These are phyloP conservation scores for Pseudozyma flocculosa DNA, from an alignment of 1,284 basidiomycete species.

Conservation along the genomic window DNA sequence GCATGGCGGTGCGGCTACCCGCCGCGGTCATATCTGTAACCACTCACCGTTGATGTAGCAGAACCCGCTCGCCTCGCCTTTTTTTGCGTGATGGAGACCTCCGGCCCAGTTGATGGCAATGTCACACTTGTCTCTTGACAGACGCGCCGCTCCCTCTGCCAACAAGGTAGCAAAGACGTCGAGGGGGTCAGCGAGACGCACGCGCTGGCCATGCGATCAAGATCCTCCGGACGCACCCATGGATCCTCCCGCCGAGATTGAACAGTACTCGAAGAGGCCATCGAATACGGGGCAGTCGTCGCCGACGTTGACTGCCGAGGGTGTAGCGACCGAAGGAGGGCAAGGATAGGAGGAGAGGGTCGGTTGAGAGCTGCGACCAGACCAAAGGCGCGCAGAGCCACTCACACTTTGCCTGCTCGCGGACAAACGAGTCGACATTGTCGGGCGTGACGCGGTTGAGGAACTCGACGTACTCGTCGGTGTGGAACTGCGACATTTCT, in stretches of 20 bases:
- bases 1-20: no score
- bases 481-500: slow-evolving; percentile 94
- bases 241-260: slow-evolving; percentile 94
- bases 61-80: slow-evolving; percentile 96
- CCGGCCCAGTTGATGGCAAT: slow-evolving; percentile 99
- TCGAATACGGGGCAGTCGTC: slow-evolving; percentile 99
- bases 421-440: slow-evolving; percentile 82
- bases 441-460: slow-evolving; percentile 78
- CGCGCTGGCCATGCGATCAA: no score
- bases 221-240: no score
- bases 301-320: slow-evolving; percentile 70
- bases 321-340: background rate
- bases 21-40: no score
- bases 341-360: no score
- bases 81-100: slow-evolving; percentile 96
- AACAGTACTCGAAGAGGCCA: slow-evolving; percentile 95
- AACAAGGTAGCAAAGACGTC: background rate
- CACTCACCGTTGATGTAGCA: slow-evolving; percentile 87
- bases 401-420: slow-evolving; percentile 94
- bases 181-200: no score
- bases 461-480: slow-evolving; percentile 91
- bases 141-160: slow-evolving; percentile 88
- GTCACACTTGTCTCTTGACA: slow-evolving; percentile 96
- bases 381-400: no score
- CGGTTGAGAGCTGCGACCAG: no score